A percentile compares a stretch with the other conserved stretches of the same genome.
These are phyloP conservation scores for Phlebiopsis flavidoalba DNA, from an alignment of 768 basidiomycete genomes.

Conservation along the genomic window DNA sequence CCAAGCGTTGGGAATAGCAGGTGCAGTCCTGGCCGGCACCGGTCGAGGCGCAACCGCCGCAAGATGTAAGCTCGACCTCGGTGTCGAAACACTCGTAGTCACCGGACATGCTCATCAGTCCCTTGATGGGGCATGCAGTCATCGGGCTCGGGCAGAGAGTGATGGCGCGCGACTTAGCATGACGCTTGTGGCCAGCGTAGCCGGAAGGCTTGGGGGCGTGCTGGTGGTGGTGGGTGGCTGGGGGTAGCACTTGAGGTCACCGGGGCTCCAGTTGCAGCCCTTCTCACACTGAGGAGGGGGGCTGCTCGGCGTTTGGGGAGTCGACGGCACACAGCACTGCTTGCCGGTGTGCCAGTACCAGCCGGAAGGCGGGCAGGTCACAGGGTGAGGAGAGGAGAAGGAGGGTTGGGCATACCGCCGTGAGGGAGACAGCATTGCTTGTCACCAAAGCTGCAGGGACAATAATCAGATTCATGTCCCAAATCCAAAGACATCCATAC, in stretches of 20 bases:
- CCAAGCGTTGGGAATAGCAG: conserved; percentile 55
- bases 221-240: conserved; percentile 23
- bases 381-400: conserved; percentile 46
- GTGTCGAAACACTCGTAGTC: conserved; percentile 66
- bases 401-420: conserved; percentile 36
- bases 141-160: conserved; percentile 49
- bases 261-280: conserved; percentile 41
- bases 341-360: conserved; percentile 46
- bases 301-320: conserved; percentile 32
- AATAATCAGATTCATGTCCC: neutral
- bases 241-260: conserved; percentile 32
- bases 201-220: conserved; percentile 29
- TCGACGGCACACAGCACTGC: conserved; percentile 48
- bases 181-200: conserved; percentile 22
- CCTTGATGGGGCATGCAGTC: conserved; percentile 52
- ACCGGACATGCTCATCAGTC: conserved; percentile 25
- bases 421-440: conserved; percentile 39
- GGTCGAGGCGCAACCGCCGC: conserved; percentile 69
- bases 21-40: conserved; percentile 69
- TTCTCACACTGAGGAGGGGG: conserved; percentile 39
- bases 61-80: conserved; percentile 57
- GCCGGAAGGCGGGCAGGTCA: conserved; percentile 34
- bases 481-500: conserved; percentile 4
- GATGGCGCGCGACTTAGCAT: conserved; percentile 31
- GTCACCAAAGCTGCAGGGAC: neutral